Evolutionary conservation across 208 protist species (phyloP), one percentile per base, ranked within the genome.

Genomic region (Trypanosoma cruzi): DNA sequence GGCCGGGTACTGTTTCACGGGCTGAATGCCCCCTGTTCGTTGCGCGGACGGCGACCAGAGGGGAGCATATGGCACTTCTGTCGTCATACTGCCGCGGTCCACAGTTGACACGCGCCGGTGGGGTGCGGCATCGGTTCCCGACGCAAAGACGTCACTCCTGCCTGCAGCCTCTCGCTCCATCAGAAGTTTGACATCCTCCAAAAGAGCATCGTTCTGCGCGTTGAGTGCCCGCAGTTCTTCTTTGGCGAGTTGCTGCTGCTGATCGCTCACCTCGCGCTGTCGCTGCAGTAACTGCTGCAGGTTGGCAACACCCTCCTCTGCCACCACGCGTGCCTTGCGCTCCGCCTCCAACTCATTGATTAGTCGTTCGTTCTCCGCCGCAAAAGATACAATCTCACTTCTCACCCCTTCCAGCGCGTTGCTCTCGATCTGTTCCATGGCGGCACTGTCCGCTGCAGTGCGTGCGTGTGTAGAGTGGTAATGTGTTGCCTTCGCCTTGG

Each of bases 121-220:
- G 4, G 2, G 1, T 53, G 22, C 22, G 24, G 24, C 42, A 0
- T 4, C 28, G 4, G 31, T 11, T 10, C 1, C 18, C 22, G 22
- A 5, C 37, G 7, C 42, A 28, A 10, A 22, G 18, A 46, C 11
- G 31, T 54, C 46, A 44, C 26, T 53, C 20, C 26, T 26, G 13
- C 42, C 34, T 3, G 26, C 14, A 0, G 20, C 50, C 4, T 67
- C 49, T 26, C 52, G 54, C 57, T 50, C 42, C 64, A 65, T 77
- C 40, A 66, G 52, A 18, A 42, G 57, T 44, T 52, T 59, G 18
- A 78, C 26, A 20, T 78, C 73, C 11, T 60, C 54, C 11, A 78
- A 56, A 3, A 78, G 66, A 37, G 63, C 49, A 16, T 73, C 65
- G 44, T 78, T 78, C 40, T 78, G 73, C 28, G 67, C n/a, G 34